Evolutionary conservation across 768 basidiomycete genomes (phyloP), one percentile per base, ranked within the genome.

Genomic region (Lanmaoa pseudosensibilis): DNA sequence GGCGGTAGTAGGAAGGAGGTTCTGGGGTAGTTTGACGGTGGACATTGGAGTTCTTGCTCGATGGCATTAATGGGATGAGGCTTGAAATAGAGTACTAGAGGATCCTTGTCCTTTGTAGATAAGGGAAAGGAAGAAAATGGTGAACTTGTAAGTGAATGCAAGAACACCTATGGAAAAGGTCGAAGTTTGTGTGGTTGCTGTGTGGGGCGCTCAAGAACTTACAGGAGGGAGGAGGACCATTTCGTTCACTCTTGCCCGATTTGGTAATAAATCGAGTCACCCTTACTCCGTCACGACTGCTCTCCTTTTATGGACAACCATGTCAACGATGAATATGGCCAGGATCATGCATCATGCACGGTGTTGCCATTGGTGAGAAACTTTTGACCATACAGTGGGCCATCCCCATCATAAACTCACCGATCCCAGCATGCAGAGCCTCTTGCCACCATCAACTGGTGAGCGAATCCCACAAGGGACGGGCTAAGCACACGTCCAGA

Each of bases 121-220:
- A 62, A 66, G 45, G 45, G 34, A 52, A 52, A 46, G 50, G 44
- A 27, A 43, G 40, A 27, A 46, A 48, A 33, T 34, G 53, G 62
- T 49, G 68, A 25, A 57, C 69, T 70, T 70, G 69, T 70, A 70
- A 70, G 58, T 56, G 49, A 71, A 71, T 71, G 52, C 69, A 71
- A 71, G 69, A 63, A 36, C 70, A 67, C 68, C 61, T 44, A 47
- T 9, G 46, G 33, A 30, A 6, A n/a, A 33, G 16, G 44, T 50
- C 16, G n/a, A 27, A n/a, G 43, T 37, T 48, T 64, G 55, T 10
- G 65, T 58, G 7, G 61, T 59, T 66, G 66, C 58, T 61, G 66
- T 68, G 40, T 39, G 50, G 18, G n/a, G n/a, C n/a, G 56, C 56
- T 49, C 15, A 49, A 49, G 60, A 59, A 52, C n/a, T n/a, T n/a